A percentile compares a stretch with the other conserved stretches of the same genome.
phyloP scores from a whole-genome alignment of 2,329 filamentous ascomycete genomes.

The Penicillium sp. region DNA sequence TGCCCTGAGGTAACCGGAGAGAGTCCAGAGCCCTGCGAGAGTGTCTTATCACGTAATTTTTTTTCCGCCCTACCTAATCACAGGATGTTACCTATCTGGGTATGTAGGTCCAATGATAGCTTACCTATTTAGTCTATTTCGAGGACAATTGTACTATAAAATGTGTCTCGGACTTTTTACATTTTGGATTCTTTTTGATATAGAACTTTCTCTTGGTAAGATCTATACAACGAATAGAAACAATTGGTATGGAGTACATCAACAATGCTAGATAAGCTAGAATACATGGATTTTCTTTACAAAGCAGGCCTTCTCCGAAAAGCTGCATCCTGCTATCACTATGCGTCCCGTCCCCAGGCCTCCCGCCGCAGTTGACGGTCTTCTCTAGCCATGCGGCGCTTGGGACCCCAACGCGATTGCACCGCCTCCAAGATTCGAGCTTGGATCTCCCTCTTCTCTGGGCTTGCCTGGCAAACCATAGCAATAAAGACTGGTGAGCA shows the following conservation, averaged over 20 bases:
- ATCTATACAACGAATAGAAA: neutral
- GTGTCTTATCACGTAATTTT: conserved; percentile 28
- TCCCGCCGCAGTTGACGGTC: conserved; percentile 60
- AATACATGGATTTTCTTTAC: conserved; percentile 27
- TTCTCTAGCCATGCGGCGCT: conserved; percentile 60
- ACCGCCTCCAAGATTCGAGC: conserved; percentile 51
- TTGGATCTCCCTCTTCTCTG: conserved; percentile 50
- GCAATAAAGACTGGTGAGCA: conserved; percentile 64
- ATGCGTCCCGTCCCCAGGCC: conserved; percentile 60
- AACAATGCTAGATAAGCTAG: conserved; percentile 23
- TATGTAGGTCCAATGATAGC: too few species aligned
- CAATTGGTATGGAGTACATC: conserved; percentile 15
- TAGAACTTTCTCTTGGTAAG: too few species aligned
- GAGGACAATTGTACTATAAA: too few species aligned
- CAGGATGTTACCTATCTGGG: conserved; percentile 6
- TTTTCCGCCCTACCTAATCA: conserved; percentile 19
- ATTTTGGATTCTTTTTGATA: too few species aligned
- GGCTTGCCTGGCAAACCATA: conserved; percentile 56
- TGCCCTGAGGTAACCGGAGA: conserved; percentile 12
- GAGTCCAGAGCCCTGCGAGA: neutral
- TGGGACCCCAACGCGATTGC: conserved; percentile 60
- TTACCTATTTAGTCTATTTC: too few species aligned
- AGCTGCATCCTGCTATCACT: neutral
- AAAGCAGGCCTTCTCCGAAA: neutral
- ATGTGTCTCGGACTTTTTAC: too few species aligned